These are phyloP conservation scores for Cryptococcus sp. DNA, from an alignment of 1,284 basidiomycete genomes.

Conservation along the genomic window DNA sequence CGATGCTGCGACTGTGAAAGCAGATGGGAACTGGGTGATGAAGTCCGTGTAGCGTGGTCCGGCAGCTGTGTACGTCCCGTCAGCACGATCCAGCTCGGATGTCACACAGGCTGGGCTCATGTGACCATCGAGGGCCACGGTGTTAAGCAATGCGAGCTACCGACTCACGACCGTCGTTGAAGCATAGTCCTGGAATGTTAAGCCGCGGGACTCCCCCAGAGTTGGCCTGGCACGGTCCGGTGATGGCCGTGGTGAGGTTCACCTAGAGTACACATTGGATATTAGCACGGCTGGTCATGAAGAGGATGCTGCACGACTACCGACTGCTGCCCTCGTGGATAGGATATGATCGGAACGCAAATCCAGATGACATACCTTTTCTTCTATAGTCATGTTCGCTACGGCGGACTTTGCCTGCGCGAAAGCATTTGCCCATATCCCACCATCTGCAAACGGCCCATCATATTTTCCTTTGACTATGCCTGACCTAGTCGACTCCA, in stretches of 20 bases:
- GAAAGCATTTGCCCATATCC: constrained; percentile 44
- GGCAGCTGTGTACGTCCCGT: constrained; percentile 62
- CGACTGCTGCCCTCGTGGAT: too few species aligned
- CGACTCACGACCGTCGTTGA: constrained; percentile 60
- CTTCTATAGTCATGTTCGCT: constrained; percentile 54
- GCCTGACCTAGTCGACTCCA: too few species aligned
- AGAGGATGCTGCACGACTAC: not conserved
- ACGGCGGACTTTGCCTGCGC: constrained; percentile 49
- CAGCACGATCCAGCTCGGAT: constrained; percentile 54
- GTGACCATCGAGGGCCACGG: not conserved
- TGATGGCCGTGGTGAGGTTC: constrained; percentile 43
- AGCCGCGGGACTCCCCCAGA: constrained; percentile 55
- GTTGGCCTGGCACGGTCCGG: constrained; percentile 66
- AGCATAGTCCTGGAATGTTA: constrained; percentile 64
- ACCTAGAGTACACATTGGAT: constrained; percentile 22
- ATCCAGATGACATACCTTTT: constrained; percentile 45
- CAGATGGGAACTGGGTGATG: constrained; percentile 55
- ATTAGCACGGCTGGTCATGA: not conserved
- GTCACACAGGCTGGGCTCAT: not conserved
- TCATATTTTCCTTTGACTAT: not conserved
- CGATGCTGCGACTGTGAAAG: constrained; percentile 56
- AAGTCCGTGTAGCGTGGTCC: constrained; percentile 52
- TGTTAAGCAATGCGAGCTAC: constrained; percentile 57
- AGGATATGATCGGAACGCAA: not conserved
- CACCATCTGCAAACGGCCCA: constrained; percentile 24